Conservation (phyloP, 495 filamentous ascomycete species). For the Elasticomyces elasticus region DNA sequence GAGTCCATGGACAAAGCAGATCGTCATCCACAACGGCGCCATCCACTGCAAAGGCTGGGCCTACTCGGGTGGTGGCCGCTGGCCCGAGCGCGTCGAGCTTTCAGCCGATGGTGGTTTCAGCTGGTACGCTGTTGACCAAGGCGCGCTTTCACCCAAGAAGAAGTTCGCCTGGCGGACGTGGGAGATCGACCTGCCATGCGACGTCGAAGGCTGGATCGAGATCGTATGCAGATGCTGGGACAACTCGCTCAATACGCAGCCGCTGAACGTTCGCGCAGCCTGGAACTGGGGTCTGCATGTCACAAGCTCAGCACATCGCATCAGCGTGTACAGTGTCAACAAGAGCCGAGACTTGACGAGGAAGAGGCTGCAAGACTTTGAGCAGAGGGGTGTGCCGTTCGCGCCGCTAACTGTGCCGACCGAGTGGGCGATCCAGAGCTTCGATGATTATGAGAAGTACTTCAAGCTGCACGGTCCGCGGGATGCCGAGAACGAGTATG, state of each 20-base stretch:
- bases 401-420: slow-evolving; percentile 15
- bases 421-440: slow-evolving; percentile 33
- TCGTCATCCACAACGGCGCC: slow-evolving; percentile 44
- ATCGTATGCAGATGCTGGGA: slow-evolving; percentile 38
- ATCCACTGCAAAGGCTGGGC: slow-evolving; percentile 49
- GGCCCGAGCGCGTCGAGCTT: slow-evolving; percentile 50
- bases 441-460: slow-evolving; percentile 39
- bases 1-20: slow-evolving; percentile 32
- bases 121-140: slow-evolving; percentile 33
- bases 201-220: slow-evolving; percentile 39
- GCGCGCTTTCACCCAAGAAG: slow-evolving; percentile 32
- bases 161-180: slow-evolving; percentile 35
- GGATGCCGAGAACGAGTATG: slow-evolving; percentile 26
- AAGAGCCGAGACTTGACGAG: slow-evolving; percentile 10
- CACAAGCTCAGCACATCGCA: slow-evolving; percentile 13
- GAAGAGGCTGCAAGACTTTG: slow-evolving; percentile 13
- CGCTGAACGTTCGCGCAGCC: slow-evolving; percentile 32
- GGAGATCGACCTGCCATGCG: slow-evolving; percentile 35
- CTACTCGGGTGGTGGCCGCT: slow-evolving; percentile 48
- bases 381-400: slow-evolving; percentile 15
- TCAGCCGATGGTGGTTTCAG: slow-evolving; percentile 45
- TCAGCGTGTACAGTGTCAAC: slow-evolving; percentile 29
- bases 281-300: slow-evolving; percentile 23
- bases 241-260: slow-evolving; percentile 37
- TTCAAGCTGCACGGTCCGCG: slow-evolving; percentile 40